Base-by-base conservation (phyloP, 352 stramenopile genomes). In the Pythium graminicola region DNA sequence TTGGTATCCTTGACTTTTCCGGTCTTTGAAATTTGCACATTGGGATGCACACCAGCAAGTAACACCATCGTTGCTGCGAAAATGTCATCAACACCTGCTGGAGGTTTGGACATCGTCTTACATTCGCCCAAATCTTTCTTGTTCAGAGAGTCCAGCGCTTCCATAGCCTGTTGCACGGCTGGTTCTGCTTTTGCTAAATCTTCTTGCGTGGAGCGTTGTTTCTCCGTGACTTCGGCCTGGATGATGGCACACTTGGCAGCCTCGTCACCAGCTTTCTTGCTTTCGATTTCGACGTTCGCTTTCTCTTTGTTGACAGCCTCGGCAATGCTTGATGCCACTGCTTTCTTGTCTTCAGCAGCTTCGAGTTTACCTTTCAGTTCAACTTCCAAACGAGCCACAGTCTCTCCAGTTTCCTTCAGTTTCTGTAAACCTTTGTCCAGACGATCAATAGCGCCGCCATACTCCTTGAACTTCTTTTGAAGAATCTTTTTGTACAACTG, bases 401-500 rank as follows among this genome's bases (percentile, higher is more conserved):
- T 94, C 4, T 93, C 81, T 19, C 90, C 95, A 0, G 96, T 99
- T 68, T 98, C 98, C 5, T 86, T 78, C 24, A 99, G 76, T 19
- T 93, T 99, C 8, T 89, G 97, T 6, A 99, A 81, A 27, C 96
- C 96, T 52, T 98, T 93, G 58, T 98, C 94, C 11, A 99, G 69
- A 38, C 96, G 91, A 65, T 98, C 97, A 80, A 98, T 99, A 59
- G 99, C 98, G 29, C 75, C 86, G 41, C 99, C 98, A 9, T 99
- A 73, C 71, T 99, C 95, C 20, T 99, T 75, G 73, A 98, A 99
- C 58, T 86, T 98, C 75, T 99, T 99, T 6, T 96, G 96, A 35
- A 96, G 99, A 45, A 98, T 94, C 65, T 99, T 99, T 67, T 98
- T 98, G 86, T 98, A 98, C 7, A 96, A 80, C 0, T 92, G 75